These are phyloP conservation scores for Pythium sp. DNA, from an alignment of 352 stramenopile species.

Conservation along the genomic window DNA sequence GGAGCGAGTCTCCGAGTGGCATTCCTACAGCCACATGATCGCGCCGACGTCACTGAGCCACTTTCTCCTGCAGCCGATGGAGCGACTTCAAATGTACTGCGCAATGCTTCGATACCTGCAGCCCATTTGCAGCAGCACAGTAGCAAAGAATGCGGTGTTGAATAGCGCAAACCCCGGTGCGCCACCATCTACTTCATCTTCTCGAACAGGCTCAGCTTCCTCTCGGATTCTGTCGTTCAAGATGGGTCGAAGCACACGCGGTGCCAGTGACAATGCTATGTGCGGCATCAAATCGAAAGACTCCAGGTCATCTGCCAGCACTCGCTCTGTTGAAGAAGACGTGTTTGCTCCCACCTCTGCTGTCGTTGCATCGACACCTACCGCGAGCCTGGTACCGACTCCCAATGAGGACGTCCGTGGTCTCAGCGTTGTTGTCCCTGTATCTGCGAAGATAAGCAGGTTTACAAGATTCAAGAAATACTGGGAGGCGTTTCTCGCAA, in stretches of 20 bases:
- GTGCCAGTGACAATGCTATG: neutral
- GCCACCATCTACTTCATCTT: neutral
- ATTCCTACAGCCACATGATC: conserved; percentile 18
- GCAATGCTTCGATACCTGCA: conserved; percentile 15
- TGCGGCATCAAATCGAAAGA: neutral
- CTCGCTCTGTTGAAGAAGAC: neutral
- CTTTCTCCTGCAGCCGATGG: conserved; percentile 35
- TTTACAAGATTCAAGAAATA: neutral
- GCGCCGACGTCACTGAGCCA: conserved; percentile 29
- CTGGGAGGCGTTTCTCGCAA: neutral
- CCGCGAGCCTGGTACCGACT: neutral
- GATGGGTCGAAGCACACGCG: neutral
- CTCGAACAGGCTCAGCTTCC: neutral
- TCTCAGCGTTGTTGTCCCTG: neutral
- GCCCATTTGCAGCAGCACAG: neutral
- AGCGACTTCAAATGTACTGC: conserved; percentile 28
- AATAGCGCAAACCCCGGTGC: neutral
- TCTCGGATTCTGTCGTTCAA: neutral
- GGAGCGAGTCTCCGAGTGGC: conserved; percentile 14
- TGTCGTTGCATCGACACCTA: neutral
- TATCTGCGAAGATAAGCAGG: neutral
- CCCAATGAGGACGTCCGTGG: neutral
- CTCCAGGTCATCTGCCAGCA: neutral
- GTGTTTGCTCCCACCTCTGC: neutral
- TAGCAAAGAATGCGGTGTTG: neutral